Conservation (phyloP, 2,329 filamentous ascomycete genomes). For the Ceratocystiopsis brevicomis region DNA sequence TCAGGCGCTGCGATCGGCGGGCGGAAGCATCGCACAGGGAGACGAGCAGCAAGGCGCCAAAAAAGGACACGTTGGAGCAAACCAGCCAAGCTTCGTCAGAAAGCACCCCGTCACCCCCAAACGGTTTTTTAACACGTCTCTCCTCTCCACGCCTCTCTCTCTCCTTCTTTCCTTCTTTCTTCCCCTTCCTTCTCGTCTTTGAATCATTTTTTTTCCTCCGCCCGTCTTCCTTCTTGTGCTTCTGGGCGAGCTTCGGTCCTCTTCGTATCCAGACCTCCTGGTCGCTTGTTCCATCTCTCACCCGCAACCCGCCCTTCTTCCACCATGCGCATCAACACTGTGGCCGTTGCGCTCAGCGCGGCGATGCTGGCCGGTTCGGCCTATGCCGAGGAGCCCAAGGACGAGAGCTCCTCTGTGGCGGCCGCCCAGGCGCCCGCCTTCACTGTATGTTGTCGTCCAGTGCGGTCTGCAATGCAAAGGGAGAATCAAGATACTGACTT, state of each 20-base stretch:
- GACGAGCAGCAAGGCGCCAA: constrained; percentile 1
- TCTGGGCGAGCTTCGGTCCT: not conserved
- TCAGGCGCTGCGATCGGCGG: no score
- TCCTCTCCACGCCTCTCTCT: not conserved
- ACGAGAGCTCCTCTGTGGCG: constrained; percentile 27
- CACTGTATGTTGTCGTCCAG: constrained; percentile 47
- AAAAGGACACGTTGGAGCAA: constrained; percentile 11
- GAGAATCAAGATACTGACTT: not conserved
- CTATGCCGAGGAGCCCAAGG: constrained; percentile 44
- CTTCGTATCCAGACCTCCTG: not conserved
- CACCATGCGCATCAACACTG: constrained; percentile 65
- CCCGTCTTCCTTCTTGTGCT: not conserved
- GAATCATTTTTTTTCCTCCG: no score
- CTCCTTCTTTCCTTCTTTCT: not conserved
- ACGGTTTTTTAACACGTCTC: constrained; percentile 3
- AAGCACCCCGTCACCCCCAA: constrained; percentile 1
- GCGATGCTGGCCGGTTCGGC: constrained; percentile 53
- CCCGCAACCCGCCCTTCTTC: not conserved
- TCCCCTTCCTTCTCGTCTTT: not conserved
- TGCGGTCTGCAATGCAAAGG: not conserved
- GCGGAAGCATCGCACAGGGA: no score
- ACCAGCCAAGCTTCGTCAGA: not conserved
- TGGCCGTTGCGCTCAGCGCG: constrained; percentile 58
- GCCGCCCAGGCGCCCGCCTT: constrained; percentile 56
- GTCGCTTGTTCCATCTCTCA: not conserved